Conservation (phyloP, 2,329 filamentous ascomycete species). For the Fragosphaeria purpurea region DNA sequence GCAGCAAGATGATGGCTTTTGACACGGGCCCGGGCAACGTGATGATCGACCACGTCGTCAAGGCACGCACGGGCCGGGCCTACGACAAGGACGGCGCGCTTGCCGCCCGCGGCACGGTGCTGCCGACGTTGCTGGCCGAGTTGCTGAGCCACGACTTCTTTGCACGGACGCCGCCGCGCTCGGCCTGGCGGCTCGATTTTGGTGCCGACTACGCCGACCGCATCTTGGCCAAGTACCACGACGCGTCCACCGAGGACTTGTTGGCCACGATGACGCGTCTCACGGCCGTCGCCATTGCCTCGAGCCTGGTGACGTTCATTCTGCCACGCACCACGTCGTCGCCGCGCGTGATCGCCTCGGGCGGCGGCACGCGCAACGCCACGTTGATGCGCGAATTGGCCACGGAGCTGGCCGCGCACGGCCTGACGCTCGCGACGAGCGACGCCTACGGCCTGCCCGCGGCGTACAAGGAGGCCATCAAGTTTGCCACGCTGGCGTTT, state of each 20-base stretch:
- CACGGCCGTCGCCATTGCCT: conserved; percentile 15
- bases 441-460: conserved; percentile 21
- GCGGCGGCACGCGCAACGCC: conserved; percentile 18
- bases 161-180: conserved; percentile 18
- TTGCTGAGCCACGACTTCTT: conserved; percentile 18
- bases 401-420: conserved; percentile 9
- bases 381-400: conserved; percentile 16
- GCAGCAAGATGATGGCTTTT: conserved; percentile 23
- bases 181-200: conserved; percentile 21
- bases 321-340: conserved; percentile 13
- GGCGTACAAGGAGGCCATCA: conserved; percentile 22
- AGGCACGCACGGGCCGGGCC: conserved; percentile 14
- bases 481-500: conserved; percentile 22
- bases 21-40: conserved; percentile 22
- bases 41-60: conserved; percentile 21
- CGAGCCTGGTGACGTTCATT: conserved; percentile 17
- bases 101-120: conserved; percentile 16
- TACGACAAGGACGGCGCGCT: conserved; percentile 20
- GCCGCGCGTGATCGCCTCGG: conserved; percentile 16
- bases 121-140: conserved; percentile 13
- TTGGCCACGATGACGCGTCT: conserved; percentile 17
- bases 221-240: conserved; percentile 12
- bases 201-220: conserved; percentile 17
- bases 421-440: conserved; percentile 14
- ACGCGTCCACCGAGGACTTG: conserved; percentile 15